Evolutionary conservation across 768 basidiomycete species (phyloP).

Genomic region (Calocera viscosa): DNA sequence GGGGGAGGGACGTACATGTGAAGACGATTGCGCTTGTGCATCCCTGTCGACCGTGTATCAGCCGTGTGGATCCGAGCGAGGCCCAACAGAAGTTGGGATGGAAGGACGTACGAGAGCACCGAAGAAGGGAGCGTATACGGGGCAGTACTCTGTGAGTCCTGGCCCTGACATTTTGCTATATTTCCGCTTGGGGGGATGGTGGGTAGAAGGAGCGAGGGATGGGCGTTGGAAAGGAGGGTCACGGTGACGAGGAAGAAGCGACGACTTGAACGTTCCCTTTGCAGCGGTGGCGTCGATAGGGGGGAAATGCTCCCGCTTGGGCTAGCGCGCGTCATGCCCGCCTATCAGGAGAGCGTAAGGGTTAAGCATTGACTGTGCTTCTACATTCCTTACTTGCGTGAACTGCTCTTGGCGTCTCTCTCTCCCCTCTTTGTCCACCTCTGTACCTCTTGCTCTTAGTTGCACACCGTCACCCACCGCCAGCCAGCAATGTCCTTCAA

Average conservation of each 20-base stretch:
- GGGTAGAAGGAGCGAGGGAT: not conserved
- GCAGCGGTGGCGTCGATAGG: not conserved
- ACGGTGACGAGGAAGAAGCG: not conserved
- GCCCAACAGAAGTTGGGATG: not conserved
- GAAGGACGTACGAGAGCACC: constrained; percentile 27
- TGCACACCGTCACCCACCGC: no score
- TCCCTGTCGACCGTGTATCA: constrained; percentile 21
- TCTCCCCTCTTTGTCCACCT: not conserved
- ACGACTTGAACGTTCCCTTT: no score
- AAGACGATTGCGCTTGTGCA: constrained; percentile 37
- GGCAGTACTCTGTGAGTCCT: not conserved
- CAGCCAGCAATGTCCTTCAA: constrained; percentile 13
- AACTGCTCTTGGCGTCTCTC: not conserved
- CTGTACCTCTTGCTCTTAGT: not conserved
- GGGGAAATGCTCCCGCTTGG: not conserved
- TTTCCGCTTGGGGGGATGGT: not conserved
- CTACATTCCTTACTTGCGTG: not conserved
- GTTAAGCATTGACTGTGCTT: not conserved
- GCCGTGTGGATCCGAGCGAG: no score
- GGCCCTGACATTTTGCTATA: not conserved
- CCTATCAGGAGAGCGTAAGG: not conserved
- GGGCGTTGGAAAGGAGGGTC: not conserved
- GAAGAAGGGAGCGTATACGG: constrained; percentile 36
- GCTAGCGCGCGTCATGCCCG: not conserved
- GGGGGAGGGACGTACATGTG: constrained; percentile 27